phyloP scores from a whole-genome alignment of 345 rosid genomes.

The Carallia pectinifolia region DNA sequence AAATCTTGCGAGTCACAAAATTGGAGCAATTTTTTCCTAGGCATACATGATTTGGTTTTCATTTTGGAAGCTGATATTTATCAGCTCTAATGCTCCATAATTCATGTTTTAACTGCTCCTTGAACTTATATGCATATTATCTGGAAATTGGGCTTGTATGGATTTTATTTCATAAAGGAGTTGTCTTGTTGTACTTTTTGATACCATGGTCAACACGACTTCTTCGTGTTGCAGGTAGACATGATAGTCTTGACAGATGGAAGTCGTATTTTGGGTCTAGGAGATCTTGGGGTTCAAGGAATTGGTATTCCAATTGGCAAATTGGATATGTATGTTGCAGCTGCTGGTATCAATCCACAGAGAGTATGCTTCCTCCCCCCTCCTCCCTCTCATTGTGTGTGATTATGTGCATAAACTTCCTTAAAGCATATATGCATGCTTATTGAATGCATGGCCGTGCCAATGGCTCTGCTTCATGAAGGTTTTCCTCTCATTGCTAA shows the following conservation, averaged over 20 bases:
- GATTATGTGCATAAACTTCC: neutral
- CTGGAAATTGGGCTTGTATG: neutral
- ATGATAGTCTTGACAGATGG: constrained; percentile 98
- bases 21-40: neutral
- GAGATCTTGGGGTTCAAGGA: constrained; percentile 99
- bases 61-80: neutral
- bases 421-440: neutral
- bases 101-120: neutral
- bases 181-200: neutral
- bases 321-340: constrained; percentile 97
- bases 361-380: constrained; percentile 46
- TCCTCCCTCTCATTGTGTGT: neutral
- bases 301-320: constrained; percentile 96
- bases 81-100: neutral
- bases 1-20: neutral
- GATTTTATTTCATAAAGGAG: neutral
- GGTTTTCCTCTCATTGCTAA: neutral
- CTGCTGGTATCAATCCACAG: constrained; percentile 97
- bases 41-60: neutral
- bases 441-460: neutral
- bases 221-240: constrained; percentile 63
- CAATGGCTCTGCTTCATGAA: neutral
- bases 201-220: constrained; percentile 5
- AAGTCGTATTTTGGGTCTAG: constrained; percentile 95
- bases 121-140: neutral